phyloP scores from a whole-genome alignment of 305 asterid genomes.

The Ajuga reptans region DNA sequence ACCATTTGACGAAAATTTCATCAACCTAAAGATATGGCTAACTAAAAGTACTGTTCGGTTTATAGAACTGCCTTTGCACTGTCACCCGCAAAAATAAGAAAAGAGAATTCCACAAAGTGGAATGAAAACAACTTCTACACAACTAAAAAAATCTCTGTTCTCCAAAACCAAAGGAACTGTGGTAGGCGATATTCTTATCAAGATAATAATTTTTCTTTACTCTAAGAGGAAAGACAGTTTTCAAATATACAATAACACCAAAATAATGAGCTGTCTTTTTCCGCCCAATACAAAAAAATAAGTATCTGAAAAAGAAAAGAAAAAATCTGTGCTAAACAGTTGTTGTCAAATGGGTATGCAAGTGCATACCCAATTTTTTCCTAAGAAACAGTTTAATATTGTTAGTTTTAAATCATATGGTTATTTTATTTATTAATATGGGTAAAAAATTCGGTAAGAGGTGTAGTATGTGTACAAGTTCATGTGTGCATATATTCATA shows the following conservation, averaged over 20 bases:
- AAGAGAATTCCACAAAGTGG: background rate
- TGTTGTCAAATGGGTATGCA: too few species aligned
- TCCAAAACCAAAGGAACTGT: constrained; percentile 8
- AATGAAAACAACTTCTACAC: background rate
- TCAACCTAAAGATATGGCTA: background rate
- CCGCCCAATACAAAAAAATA: background rate
- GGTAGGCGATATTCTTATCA: background rate
- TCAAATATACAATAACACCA: background rate
- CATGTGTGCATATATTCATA: too few species aligned
- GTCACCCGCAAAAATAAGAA: background rate
- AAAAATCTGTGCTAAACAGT: too few species aligned
- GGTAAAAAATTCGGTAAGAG: too few species aligned
- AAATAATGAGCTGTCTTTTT: constrained; percentile 8
- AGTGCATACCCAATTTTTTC: too few species aligned
- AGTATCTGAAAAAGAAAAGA: background rate
- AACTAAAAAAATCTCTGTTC: constrained; percentile 3
- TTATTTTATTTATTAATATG: too few species aligned
- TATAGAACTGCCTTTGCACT: background rate
- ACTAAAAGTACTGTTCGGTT: background rate
- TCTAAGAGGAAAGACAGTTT: background rate
- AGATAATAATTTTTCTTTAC: background rate
- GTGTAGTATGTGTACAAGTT: too few species aligned
- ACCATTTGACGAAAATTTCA: background rate
- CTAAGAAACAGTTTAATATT: too few species aligned
- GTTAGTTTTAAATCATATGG: too few species aligned